phyloP scores from a whole-genome alignment of 148 eudicot species.

The Silene uniflora region DNA sequence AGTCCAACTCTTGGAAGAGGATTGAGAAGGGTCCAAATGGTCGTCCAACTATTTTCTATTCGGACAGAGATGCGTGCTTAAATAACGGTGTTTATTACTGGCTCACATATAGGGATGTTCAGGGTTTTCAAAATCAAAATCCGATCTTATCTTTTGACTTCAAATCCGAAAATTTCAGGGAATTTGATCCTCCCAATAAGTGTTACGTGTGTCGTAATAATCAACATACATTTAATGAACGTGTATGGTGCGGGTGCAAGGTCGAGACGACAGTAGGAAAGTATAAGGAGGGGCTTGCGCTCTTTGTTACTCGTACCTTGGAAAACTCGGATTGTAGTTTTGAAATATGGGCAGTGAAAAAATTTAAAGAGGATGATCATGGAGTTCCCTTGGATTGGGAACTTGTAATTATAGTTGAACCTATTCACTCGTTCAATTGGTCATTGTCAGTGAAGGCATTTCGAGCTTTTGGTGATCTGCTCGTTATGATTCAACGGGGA shows the following conservation, averaged over 20 bases:
- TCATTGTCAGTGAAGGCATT: neutral
- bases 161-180: neutral
- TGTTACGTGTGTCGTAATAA: neutral
- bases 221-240: neutral
- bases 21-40: neutral
- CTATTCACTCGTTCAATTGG: neutral
- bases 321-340: neutral
- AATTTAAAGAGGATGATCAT: neutral
- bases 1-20: constrained; percentile 6
- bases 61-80: neutral
- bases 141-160: neutral
- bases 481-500: neutral
- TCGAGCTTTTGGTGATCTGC: neutral
- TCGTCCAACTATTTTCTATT: neutral
- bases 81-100: constrained; percentile 9
- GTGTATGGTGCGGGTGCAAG: neutral
- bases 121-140: neutral
- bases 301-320: neutral
- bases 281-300: neutral
- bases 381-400: constrained; percentile 1
- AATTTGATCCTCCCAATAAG: neutral
- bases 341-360: constrained; percentile 5
- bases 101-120: neutral
- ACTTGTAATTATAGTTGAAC: neutral
- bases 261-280: neutral